Percentiles rank a stretch among this genome's conserved stretches.
Evolutionary conservation across 176 grass and related monocot genomes (phyloP).

Genomic region (Zea luxurians): DNA sequence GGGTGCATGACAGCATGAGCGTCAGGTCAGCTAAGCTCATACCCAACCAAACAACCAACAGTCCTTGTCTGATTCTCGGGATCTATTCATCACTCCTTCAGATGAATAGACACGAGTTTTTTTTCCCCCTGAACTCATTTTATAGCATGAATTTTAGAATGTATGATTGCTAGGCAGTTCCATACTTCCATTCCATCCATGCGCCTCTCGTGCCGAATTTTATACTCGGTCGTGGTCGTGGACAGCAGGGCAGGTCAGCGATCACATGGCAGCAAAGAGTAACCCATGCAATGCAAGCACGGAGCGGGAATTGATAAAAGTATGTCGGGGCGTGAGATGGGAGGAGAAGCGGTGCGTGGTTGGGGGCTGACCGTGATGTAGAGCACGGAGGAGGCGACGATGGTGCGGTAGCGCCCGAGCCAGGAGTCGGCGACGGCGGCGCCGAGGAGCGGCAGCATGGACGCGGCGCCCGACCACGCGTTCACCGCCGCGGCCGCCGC

Average conservation of each 20-base stretch:
- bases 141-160: too few species aligned
- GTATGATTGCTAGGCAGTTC: neutral
- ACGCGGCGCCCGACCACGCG: conserved; percentile 52
- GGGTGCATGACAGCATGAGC: neutral
- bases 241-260: neutral
- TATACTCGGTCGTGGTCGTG: too few species aligned
- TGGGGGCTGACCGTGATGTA: conserved; percentile 48
- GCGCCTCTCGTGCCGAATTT: neutral
- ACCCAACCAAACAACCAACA: neutral
- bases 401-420: conserved; percentile 67
- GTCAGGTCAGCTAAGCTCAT: neutral
- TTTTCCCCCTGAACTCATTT: too few species aligned
- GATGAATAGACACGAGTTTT: neutral
- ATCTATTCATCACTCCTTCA: neutral
- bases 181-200: neutral
- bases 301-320: neutral
- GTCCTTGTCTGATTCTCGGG: neutral
- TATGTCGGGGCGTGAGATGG: neutral
- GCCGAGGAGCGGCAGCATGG: conserved; percentile 65
- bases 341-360: neutral
- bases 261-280: neutral
- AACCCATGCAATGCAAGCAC: neutral
- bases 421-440: conserved; percentile 75
- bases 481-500: conserved; percentile 53
- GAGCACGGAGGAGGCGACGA: conserved; percentile 57